phyloP scores from a whole-genome alignment of 208 protist species.

The Balamuthia mandrillaris region DNA sequence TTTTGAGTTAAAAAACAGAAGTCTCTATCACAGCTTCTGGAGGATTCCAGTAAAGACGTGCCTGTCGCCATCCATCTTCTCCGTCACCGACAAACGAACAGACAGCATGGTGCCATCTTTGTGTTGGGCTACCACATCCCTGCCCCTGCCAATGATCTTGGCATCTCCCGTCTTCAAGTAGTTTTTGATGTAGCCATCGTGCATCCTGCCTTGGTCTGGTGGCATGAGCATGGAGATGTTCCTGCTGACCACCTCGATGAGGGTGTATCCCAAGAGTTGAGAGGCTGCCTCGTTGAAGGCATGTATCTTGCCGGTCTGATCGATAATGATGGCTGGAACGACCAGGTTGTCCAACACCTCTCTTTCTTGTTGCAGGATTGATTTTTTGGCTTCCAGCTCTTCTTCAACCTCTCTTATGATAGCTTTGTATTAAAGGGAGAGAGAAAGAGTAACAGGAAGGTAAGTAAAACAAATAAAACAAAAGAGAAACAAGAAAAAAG shows the following conservation, averaged over 20 bases:
- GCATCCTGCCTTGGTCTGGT: neutral
- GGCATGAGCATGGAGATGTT: constrained; percentile 23
- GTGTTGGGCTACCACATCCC: neutral
- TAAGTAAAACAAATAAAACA: neutral
- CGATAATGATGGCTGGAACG: neutral
- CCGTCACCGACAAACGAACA: neutral
- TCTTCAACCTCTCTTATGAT: neutral
- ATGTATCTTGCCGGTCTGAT: constrained; percentile 5
- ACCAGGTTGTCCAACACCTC: neutral
- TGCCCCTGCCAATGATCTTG: neutral
- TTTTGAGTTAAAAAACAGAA: too few species aligned
- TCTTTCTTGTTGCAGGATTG: neutral
- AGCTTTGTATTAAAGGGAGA: neutral
- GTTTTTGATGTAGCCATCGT: neutral
- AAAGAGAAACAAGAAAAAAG: neutral
- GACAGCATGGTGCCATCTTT: neutral
- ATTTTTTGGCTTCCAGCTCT: neutral
- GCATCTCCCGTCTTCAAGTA: constrained; percentile 21
- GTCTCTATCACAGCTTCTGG: neutral
- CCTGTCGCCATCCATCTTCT: neutral
- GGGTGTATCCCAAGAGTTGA: neutral
- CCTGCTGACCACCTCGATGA: neutral
- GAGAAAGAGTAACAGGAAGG: neutral
- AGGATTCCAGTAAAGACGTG: neutral
- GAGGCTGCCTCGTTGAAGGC: neutral